Percentiles rank a stretch among this genome's conserved stretches.
Evolutionary conservation across 2,329 filamentous ascomycete species (phyloP).

Genomic region (Septoria petroselini): DNA sequence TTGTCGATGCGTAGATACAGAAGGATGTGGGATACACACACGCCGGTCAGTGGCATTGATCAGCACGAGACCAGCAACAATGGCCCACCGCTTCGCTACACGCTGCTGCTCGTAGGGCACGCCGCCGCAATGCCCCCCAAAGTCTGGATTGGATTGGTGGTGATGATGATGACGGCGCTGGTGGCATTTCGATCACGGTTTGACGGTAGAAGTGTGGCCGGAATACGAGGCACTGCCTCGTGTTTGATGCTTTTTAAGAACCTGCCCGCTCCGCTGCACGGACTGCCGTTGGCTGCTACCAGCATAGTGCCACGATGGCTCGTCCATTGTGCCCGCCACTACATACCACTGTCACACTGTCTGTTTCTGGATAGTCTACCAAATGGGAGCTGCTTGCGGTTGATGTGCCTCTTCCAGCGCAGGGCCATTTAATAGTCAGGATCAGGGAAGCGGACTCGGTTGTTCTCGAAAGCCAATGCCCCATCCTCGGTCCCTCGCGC

Average conservation of each 20-base stretch:
- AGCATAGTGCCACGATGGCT: background rate
- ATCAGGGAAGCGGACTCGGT: slow-evolving; percentile 1
- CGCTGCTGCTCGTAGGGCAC: too few species aligned
- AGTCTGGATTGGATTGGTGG: too few species aligned
- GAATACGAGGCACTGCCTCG: slow-evolving; percentile 13
- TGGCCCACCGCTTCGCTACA: too few species aligned
- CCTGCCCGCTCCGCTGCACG: background rate
- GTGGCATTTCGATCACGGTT: slow-evolving; percentile 2
- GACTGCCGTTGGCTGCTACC: slow-evolving; percentile 3
- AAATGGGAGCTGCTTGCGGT: background rate
- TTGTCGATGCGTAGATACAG: too few species aligned
- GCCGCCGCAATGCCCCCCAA: too few species aligned
- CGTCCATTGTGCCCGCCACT: slow-evolving; percentile 2
- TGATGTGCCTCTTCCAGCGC: background rate
- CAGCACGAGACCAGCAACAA: background rate
- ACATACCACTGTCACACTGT: background rate
- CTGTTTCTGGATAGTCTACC: too few species aligned
- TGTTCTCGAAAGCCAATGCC: slow-evolving; percentile 5
- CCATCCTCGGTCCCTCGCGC: slow-evolving; percentile 10
- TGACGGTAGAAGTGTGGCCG: slow-evolving; percentile 3
- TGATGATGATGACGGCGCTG: too few species aligned
- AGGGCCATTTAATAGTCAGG: background rate
- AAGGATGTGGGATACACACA: background rate
- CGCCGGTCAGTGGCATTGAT: background rate
- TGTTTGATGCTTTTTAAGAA: slow-evolving; percentile 1